Evolutionary conservation across 1,284 basidiomycete species (phyloP), one percentile per base, ranked within the genome.

Genomic region (Rhodotorula mucilaginosa): DNA sequence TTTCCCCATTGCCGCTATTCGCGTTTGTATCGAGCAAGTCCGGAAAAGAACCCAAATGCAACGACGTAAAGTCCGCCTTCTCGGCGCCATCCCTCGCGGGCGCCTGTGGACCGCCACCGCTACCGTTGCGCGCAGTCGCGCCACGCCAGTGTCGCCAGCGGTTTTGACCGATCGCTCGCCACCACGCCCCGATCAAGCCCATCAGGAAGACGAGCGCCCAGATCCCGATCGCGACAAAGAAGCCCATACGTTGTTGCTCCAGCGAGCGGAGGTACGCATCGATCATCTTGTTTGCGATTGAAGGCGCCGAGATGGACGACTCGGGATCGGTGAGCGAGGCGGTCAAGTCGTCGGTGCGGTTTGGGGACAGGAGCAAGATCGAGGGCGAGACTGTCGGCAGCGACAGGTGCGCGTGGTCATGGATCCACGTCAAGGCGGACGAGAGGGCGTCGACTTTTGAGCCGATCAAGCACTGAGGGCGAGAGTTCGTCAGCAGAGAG

Each of bases 371-470:
- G 29, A 75, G 58, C n/a, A 89, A 88, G 78, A 92, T 90, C 76
- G 91, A 84, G 66, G 92, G 87, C 6, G 87, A 83, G 2, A 82
- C 80, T 13, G 87, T 87, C 0, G 89, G 90, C 60, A 97, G 85
- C 57, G 93, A 84, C 67, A 98, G 87, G 52, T 73, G 71, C 5
- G 65, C 61, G 69, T 74, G 60, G 19, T 93, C 84, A 77, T 95
- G 90, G 72, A 98, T 84, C 87, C 96, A 98, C 0, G 92, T 97
- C 62, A 98, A 84, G 13, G 91, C 94, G 29, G 88, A 86, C 81
- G 95, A 91, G 77, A 99, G 85, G 12, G 89, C 90, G 68, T 88
- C 84, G 61, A 98, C 88, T 80, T 99, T 99, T 71, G 86, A 87
- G 8, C 95, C 94, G 74, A 98, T 85, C 77, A 97, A 85, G 80